Conservation (phyloP, 2,329 filamentous ascomycete genomes). For the Penicillium expansum region DNA sequence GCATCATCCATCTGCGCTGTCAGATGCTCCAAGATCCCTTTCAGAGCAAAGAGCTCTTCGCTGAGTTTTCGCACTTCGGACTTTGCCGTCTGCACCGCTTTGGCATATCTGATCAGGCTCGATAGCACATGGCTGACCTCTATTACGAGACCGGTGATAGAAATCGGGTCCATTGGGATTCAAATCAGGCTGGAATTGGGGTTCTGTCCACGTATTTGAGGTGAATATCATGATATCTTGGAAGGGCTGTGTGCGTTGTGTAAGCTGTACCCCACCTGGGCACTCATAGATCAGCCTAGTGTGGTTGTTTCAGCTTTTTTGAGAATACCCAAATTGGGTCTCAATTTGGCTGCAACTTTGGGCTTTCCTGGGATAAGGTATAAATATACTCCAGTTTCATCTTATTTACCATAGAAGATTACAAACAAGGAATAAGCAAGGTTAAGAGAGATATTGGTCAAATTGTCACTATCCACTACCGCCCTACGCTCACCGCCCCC, state of each 20-base stretch:
- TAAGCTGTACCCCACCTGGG: conserved; percentile 1
- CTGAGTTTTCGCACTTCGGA: conserved; percentile 19
- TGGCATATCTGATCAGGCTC: conserved; percentile 17
- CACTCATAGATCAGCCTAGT: conserved; percentile 1
- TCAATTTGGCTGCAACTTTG: not conserved
- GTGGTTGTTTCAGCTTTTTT: not conserved
- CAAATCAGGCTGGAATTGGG: not conserved
- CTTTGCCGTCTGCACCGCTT: conserved; percentile 16
- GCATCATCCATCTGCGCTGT: conserved; percentile 2
- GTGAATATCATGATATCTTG: not conserved
- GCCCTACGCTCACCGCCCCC: not conserved
- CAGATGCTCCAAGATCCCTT: conserved; percentile 19
- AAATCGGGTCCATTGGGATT: conserved; percentile 17
- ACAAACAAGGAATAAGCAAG: not conserved
- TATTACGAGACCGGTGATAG: conserved; percentile 16
- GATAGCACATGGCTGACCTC: conserved; percentile 17
- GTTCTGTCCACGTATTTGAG: not conserved
- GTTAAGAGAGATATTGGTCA: not conserved
- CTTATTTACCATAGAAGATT: not conserved
- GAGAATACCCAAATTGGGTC: not conserved
- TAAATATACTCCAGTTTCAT: not conserved
- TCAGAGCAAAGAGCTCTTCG: conserved; percentile 21
- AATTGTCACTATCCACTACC: not conserved
- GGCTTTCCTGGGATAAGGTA: not conserved
- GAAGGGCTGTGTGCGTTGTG: not conserved